These are phyloP conservation scores for Epicoccum nigrum DNA, from an alignment of 2,329 filamentous ascomycete species.

Conservation along the genomic window DNA sequence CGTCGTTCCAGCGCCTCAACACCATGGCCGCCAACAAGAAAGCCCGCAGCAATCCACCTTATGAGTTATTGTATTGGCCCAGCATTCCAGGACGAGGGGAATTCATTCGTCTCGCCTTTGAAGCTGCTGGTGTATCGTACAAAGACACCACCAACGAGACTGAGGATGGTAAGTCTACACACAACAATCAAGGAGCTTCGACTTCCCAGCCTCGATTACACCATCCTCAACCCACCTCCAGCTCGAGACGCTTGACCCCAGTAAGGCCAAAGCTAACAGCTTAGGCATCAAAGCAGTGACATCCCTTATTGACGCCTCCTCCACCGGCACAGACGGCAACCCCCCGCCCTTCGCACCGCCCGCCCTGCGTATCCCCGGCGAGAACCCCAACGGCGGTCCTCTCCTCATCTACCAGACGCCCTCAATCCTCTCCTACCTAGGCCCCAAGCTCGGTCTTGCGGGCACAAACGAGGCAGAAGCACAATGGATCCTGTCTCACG, in stretches of 20 bases:
- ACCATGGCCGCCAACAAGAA: conserved; percentile 36
- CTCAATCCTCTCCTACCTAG: conserved; percentile 76
- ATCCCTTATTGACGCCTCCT: conserved; percentile 53
- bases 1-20: not conserved
- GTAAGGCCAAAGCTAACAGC: not conserved
- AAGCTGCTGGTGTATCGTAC: conserved; percentile 70
- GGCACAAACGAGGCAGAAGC: conserved; percentile 56
- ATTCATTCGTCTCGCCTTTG: conserved; percentile 73
- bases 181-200: not conserved
- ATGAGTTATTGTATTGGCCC: conserved; percentile 75
- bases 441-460: conserved; percentile 63
- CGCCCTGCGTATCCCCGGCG: conserved; percentile 60
- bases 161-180: conserved; percentile 50
- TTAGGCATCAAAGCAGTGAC: conserved; percentile 57
- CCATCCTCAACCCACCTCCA: too few relatives aligned
- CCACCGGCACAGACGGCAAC: conserved; percentile 59
- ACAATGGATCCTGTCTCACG: conserved; percentile 67
- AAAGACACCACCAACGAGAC: conserved; percentile 62
- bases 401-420: conserved; percentile 72
- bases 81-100: conserved; percentile 75
- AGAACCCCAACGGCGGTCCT: conserved; percentile 58
- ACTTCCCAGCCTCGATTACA: too few relatives aligned
- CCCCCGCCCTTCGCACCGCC: conserved; percentile 72
- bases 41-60: conserved; percentile 51
- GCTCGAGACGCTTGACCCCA: not conserved